These are phyloP conservation scores for Dissophora globulifera DNA, from an alignment of 192 early-diverging fungal genomes.

Conservation along the genomic window DNA sequence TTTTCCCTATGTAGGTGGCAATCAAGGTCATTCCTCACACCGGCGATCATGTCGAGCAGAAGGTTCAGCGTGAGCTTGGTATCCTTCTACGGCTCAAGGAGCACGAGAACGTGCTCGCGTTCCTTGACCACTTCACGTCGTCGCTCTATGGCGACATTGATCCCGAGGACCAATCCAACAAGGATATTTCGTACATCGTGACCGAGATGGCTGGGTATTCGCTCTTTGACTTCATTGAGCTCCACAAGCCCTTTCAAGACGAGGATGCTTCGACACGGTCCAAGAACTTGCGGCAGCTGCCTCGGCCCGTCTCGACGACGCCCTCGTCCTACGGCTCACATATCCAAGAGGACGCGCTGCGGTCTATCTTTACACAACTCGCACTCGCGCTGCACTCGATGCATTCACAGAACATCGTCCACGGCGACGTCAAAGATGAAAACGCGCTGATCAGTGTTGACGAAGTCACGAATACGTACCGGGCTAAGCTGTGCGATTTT, in stretches of 20 bases:
- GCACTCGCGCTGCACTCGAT: conserved; percentile 21
- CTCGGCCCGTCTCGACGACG: not conserved
- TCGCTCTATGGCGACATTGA: conserved; percentile 40
- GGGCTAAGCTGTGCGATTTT: conserved; percentile 37
- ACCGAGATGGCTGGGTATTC: conserved; percentile 28
- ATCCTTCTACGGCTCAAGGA: conserved; percentile 23
- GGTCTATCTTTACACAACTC: conserved; percentile 34
- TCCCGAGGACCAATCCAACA: conserved; percentile 36
- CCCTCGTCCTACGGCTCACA: conserved; percentile 18
- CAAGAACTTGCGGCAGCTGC: conserved; percentile 29
- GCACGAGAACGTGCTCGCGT: conserved; percentile 29
- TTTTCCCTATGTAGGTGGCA: conserved; percentile 21
- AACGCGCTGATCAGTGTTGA: conserved; percentile 32
- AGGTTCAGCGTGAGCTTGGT: conserved; percentile 27
- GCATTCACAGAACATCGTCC: conserved; percentile 27
- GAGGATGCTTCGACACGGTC: conserved; percentile 31
- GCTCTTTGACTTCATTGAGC: conserved; percentile 41
- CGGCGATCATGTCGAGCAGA: conserved; percentile 26
- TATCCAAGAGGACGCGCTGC: conserved; percentile 23
- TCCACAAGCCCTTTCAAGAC: conserved; percentile 20
- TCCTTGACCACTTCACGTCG: conserved; percentile 28
- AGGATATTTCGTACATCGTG: conserved; percentile 36
- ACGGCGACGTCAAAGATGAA: conserved; percentile 39
- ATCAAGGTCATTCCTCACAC: conserved; percentile 40
- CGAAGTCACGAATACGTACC: conserved; percentile 9